Evolutionary conservation across 2,329 filamentous ascomycete species (phyloP).

Genomic region (Scopulariopsis brevicaulis): DNA sequence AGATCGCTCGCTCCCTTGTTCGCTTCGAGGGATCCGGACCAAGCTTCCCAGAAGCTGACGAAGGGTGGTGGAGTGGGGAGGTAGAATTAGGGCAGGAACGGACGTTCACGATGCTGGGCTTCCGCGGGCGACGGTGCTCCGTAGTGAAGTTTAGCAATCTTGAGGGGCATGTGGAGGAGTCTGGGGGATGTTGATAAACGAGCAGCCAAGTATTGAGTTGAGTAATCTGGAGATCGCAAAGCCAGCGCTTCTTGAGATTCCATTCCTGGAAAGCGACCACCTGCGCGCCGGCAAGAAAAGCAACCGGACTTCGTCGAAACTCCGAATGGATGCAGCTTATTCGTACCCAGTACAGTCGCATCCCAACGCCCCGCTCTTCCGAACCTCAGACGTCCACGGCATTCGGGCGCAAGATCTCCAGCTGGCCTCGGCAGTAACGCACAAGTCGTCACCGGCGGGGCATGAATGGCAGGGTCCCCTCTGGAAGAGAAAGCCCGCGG

Average conservation of each 20-base stretch:
- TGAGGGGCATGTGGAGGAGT: neutral
- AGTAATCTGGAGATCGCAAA: neutral
- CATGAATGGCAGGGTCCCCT: neutral
- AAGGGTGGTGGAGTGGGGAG: neutral
- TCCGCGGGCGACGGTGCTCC: neutral
- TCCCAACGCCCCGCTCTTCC: neutral
- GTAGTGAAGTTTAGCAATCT: neutral
- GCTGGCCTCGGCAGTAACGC: neutral
- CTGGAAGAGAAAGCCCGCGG: neutral
- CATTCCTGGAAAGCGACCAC: neutral
- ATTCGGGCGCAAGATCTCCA: neutral
- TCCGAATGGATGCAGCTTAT: neutral
- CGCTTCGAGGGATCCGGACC: neutral
- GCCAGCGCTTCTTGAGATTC: neutral
- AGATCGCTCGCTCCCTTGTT: neutral
- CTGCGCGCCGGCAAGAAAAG: slow-evolving; percentile 2
- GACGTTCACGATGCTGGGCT: neutral
- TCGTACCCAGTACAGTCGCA: neutral
- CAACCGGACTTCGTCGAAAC: neutral
- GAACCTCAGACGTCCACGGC: neutral
- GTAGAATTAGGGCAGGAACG: neutral
- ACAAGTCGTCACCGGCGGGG: neutral
- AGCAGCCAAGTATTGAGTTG: neutral
- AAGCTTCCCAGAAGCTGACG: neutral
- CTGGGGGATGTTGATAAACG: neutral